Evolutionary conservation across 1,284 basidiomycete genomes (phyloP), one percentile per base, ranked within the genome.

Genomic region (Tilletia setariae): DNA sequence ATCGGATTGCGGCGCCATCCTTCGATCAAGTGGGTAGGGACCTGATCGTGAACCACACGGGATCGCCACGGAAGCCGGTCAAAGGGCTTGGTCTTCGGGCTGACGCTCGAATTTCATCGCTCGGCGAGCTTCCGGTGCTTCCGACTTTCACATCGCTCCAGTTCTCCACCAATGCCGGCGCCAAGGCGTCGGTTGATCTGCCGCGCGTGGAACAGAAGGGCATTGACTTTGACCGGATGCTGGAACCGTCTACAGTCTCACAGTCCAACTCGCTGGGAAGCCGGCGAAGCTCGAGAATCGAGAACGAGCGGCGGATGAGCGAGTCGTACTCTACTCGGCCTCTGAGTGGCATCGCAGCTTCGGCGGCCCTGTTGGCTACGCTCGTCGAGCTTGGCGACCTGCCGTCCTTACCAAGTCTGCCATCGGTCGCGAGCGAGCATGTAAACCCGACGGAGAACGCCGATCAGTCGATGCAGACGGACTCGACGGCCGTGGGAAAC

Each of bases 351-450:
- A 19, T 19, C n/a, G 47, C 25, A 8, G 8, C 47, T 8, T 49
- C 47, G 8, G 47, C 47, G 47, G 47, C 47, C 8, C 47, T 49
- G n/a, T 19, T 49, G 47, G 47, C 47, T 49, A 49, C 47, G n/a
- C 47, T 49, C 47, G 47, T 19, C 47, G 47, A 49, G 47, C 47
- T 49, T 23, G 47, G 47, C 19, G 47, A 49, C 25, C 47, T 49
- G 9, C 47, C 47, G 9, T 21, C 47, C 9, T 19, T 49, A 19
- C 47, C 47, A 2, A 49, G 47, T 23, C 19, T 49, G 47, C 47
- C 47, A 23, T 49, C 47, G 25, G 25, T 8, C 13, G 25, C n/a
- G 25, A 49, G 19, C 47, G 8, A 21, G 47, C 9, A 7, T 49
- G 8, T 23, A 8, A 11, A 21, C 47, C 8, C n/a, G 19, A 8